Evolutionary conservation across 2,329 filamentous ascomycete genomes (phyloP), one percentile per base, ranked within the genome.

Genomic region (Chaetomiaceae sp.): DNA sequence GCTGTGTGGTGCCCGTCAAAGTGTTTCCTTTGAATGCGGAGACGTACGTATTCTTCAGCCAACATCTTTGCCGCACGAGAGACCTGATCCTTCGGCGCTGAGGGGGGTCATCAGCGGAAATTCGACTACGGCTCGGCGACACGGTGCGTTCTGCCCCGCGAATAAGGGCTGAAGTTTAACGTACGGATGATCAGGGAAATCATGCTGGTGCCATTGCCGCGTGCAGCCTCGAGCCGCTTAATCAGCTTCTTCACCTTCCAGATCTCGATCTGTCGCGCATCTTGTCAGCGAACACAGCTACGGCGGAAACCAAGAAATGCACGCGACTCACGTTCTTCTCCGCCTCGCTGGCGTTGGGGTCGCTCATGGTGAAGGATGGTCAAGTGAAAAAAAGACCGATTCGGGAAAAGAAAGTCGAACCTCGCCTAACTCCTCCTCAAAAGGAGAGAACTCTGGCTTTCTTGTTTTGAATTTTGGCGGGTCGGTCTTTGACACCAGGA

Each of bases 181-280:
- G 68, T 78, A 95, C 90, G 94, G 69, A 99, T 97, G 67, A 99
- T 96, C 74, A 99, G 83, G 61, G 92, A 97, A 75, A 99, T 99
- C 94, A 99, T 99, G 78, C 87, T 92, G 61, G 94, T 99, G 77
- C 94, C 94, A 83, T 99, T 99, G 71, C 94, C 94, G 71, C 95
- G 84, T 64, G 95, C 95, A 59, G 90, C 88, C 75, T 97, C 94
- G 66, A 99, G 89, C 67, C 94, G 89, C 78, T 97, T 99, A 77
- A 99, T 96, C 69, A 99, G 80, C 81, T 99, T 99, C 83, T 99
- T 99, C 70, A 99, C 91, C 86, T 99, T 96, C 89, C 87, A 91
- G 77, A 86, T 86, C 75, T 86, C 83, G 67, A 86, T 86, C 80
- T 84, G 62, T 32, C 14, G 48, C 36, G 21, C 20, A 18, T 9